Evolutionary conservation across 306 rosid genomes (phyloP).

Genomic region (Cucumis hystrix): DNA sequence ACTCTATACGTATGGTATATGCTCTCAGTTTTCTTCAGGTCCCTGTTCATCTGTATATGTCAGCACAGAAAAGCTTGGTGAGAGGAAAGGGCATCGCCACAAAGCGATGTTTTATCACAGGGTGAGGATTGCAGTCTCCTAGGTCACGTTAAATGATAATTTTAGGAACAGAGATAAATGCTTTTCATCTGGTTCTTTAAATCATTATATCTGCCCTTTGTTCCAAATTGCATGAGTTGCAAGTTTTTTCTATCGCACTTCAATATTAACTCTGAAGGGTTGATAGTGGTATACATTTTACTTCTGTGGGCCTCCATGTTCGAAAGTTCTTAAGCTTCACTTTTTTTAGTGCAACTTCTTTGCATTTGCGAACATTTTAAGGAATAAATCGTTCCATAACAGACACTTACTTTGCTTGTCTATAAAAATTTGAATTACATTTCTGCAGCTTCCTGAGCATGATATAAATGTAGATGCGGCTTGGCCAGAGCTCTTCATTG

Average conservation of each 20-base stretch:
- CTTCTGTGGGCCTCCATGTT: background rate
- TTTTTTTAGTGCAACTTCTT: background rate
- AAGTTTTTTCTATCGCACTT: background rate
- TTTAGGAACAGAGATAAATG: background rate
- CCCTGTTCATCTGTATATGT: constrained; percentile 36
- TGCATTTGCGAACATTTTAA: background rate
- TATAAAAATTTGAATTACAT: background rate
- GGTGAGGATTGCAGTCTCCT: constrained; percentile 21
- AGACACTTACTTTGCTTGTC: background rate
- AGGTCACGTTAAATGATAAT: background rate
- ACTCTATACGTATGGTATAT: constrained; percentile 50
- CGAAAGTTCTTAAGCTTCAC: background rate
- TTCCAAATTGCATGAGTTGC: background rate
- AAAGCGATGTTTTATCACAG: constrained; percentile 44
- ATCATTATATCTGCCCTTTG: background rate
- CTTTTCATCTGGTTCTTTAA: background rate
- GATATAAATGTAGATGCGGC: constrained; percentile 78
- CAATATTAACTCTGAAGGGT: background rate
- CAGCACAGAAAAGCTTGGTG: constrained; percentile 64
- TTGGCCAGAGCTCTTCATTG: constrained; percentile 81
- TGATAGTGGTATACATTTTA: background rate
- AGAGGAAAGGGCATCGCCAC: constrained; percentile 48
- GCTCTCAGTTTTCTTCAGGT: constrained; percentile 38
- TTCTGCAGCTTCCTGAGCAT: constrained; percentile 59
- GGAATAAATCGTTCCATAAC: background rate